These are phyloP conservation scores for Rhodotorula sp. DNA, from an alignment of 1,284 basidiomycete genomes.

Conservation along the genomic window DNA sequence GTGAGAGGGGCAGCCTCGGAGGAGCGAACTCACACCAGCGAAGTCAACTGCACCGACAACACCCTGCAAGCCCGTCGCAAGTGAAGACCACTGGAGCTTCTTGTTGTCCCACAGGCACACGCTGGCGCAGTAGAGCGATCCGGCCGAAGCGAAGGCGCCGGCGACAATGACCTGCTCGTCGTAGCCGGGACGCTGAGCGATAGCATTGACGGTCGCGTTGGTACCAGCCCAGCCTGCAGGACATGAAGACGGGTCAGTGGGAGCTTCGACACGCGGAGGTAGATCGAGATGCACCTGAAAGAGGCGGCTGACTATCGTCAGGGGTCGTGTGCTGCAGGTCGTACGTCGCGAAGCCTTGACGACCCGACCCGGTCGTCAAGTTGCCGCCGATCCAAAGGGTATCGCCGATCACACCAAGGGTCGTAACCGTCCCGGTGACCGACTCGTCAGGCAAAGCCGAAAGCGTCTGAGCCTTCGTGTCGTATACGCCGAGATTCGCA, in stretches of 20 bases:
- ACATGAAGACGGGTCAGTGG: not conserved
- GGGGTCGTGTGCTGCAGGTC: constrained; percentile 67
- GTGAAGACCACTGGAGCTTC: constrained; percentile 70
- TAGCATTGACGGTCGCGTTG: constrained; percentile 68
- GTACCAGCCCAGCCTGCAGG: constrained; percentile 51
- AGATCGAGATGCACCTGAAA: constrained; percentile 5
- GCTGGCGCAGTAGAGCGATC: constrained; percentile 69
- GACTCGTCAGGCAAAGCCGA: constrained; percentile 60
- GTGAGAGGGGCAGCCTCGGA: no score
- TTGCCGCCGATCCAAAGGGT: constrained; percentile 76
- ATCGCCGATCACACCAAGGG: constrained; percentile 64
- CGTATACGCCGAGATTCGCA: constrained; percentile 71
- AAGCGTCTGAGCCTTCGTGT: constrained; percentile 58
- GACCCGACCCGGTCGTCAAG: constrained; percentile 58
- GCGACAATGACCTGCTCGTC: constrained; percentile 72
- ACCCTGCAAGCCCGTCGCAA: constrained; percentile 80
- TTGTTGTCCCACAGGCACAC: constrained; percentile 75
- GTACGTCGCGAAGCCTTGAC: constrained; percentile 70
- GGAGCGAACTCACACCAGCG: constrained; percentile 65
- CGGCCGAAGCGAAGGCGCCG: constrained; percentile 79
- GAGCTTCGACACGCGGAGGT: no score
- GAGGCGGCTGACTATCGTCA: constrained; percentile 46
- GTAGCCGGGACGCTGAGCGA: constrained; percentile 65
- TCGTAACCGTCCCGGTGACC: constrained; percentile 68
- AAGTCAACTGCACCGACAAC: constrained; percentile 76